Percentiles rank a stretch among this genome's conserved stretches.
Conservation (phyloP, 176 grass and related monocot species). For the Pharus latifolius region DNA sequence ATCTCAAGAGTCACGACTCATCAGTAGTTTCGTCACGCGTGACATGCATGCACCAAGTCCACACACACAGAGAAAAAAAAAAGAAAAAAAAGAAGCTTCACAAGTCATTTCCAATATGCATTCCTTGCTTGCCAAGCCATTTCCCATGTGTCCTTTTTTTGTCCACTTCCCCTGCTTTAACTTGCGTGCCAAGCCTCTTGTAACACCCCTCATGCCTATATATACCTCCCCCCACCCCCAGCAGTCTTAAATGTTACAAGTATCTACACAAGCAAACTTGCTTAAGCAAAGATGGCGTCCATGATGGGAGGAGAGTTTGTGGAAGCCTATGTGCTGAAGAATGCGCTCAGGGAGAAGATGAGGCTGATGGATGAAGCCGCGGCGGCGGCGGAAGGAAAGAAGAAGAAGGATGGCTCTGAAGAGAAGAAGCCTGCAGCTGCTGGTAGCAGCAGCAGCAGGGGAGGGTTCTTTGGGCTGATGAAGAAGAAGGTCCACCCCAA, state of each 20-base stretch:
- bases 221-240: background rate
- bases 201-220: background rate
- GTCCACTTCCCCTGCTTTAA: background rate
- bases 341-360: constrained; percentile 42
- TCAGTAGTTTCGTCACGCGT: constrained; percentile 23
- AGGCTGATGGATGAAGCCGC: constrained; percentile 15
- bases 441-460: background rate
- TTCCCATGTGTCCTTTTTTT: background rate
- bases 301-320: constrained; percentile 48
- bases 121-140: constrained; percentile 6
- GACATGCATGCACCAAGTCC: background rate
- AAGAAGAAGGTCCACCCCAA: constrained; percentile 55
- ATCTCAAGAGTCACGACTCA: too few relatives aligned
- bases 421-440: constrained; percentile 7
- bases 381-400: background rate
- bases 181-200: constrained; percentile 14
- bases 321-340: constrained; percentile 52
- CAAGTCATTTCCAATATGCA: background rate
- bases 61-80: too few relatives aligned
- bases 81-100: too few relatives aligned
- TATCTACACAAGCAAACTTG: background rate
- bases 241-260: background rate
- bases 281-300: constrained; percentile 27
- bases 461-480: constrained; percentile 14
- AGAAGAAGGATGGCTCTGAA: background rate